Evolutionary conservation across 2,329 filamentous ascomycete species (phyloP).

Genomic region (Thielaviopsis ethacetica): DNA sequence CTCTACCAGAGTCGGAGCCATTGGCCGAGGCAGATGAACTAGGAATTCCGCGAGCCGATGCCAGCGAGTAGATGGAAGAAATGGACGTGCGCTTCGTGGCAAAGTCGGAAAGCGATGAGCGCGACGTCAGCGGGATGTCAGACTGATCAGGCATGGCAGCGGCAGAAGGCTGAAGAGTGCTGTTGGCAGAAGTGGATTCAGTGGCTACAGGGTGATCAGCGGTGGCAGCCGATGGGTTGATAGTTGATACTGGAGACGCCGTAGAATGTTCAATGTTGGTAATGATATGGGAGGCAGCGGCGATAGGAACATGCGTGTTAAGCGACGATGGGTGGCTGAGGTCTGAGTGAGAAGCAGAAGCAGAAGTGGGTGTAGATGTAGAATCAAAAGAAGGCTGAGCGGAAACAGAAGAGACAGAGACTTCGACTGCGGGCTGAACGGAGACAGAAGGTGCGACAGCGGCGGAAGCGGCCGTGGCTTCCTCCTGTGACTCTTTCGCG

Average conservation of each 20-base stretch:
- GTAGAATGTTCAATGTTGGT: not conserved
- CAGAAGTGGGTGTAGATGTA: not conserved
- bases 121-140: slow-evolving; percentile 21
- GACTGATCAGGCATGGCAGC: slow-evolving; percentile 15
- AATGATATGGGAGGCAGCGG: not conserved
- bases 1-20: slow-evolving; percentile 31
- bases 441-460: not conserved
- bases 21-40: slow-evolving; percentile 36
- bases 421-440: not conserved
- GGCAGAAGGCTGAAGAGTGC: slow-evolving; percentile 29
- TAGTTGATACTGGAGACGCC: not conserved
- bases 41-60: slow-evolving; percentile 38
- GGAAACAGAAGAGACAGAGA: not conserved
- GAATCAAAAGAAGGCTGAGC: not conserved
- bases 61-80: slow-evolving; percentile 56
- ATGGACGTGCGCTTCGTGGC: slow-evolving; percentile 53
- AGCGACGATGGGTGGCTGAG: not conserved
- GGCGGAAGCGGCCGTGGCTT: not conserved
- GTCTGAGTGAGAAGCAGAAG: not conserved
- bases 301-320: not conserved
- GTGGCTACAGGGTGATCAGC: not conserved
- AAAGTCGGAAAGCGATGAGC: slow-evolving; percentile 32
- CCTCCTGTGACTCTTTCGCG: slow-evolving; percentile 7
- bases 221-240: not conserved
- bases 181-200: slow-evolving; percentile 21